Base-by-base conservation (phyloP, 1,139 yeast genomes). In the Zygosaccharomyces sapae region DNA sequence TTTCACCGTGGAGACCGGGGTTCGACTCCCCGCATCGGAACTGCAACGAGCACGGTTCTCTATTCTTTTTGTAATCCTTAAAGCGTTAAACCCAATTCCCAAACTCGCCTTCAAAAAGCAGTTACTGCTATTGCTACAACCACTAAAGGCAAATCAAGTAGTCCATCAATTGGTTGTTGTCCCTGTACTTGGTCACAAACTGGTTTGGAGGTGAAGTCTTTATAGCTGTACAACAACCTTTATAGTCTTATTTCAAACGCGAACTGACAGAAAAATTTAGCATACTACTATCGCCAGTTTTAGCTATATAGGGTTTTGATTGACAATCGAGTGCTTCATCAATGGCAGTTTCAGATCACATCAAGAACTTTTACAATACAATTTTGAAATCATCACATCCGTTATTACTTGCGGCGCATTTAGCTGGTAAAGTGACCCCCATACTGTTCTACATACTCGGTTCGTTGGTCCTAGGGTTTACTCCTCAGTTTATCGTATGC, bases 401-500 rank as follows among this genome's bases (percentile, higher is more conserved):
- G 10, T 35, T 65, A 37, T 45, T 59, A 19, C 52, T 66, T 16
- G 35, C 60, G 5, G 35, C 64, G 5, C 68, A 66, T 50, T 42
- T 65, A 27, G 52, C 56, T 2, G 65, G 65, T 5, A 66, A 66
- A 48, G 56, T 58, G 12, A 54, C 56, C 4, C 69, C 70, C 4
- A 52, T 66, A n/a, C 54, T 62, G 3, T 58, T 63, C 30, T 66
- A 66, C 44, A 47, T 65, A 4, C 27, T 64, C 13, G 70, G 68
- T 2, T 62, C 65, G 4, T 41, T 62, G 45, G 61, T 64, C 44
- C 44, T 58, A 36, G 56, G 62, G 9, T 65, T 65, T 43, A 65
- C 70, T 33, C 66, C 65, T 7, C 66, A 87, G 58, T 92, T 92
- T 70, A 89, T 92, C 27, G 65, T 81, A 8, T 81, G 88, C 39